Base-by-base conservation (phyloP, 1,284 basidiomycete genomes). In the Naganishia liquefaciens region DNA sequence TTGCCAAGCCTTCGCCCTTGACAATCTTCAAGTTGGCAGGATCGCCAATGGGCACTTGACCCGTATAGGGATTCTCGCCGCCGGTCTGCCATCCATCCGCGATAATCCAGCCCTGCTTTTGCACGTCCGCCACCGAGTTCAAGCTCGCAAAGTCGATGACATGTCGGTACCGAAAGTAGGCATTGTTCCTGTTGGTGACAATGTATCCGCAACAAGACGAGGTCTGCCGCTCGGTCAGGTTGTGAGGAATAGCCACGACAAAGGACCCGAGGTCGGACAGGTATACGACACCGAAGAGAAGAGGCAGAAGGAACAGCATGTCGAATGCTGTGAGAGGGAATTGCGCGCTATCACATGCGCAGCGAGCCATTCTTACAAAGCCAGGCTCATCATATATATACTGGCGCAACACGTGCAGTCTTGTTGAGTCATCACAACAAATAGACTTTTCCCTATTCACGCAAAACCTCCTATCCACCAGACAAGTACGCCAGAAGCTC, bases 71-170 rank as follows among this genome's bases (percentile, higher is more conserved):
- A n/a, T 60, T 60, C 37, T 9, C 21, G 3, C 46, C 57, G 1
- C 57, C 57, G n/a, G 21, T 33, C 46, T 60, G 57, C 57, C 57
- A 60, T 19, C 57, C 57, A 28, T 60, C 57, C 19, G 57, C 57
- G 4, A 50, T 30, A 10, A 60, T 13, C 57, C 57, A 60, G 21
- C 57, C 57, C 1, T 21, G 23, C 10, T 39, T 19, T 17, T 15
- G 23, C 5, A 25, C 33, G 21, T 60, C 46, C 17, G n/a, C 25
- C 21, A 60, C 47, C n/a, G 57, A 60, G 15, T 46, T 50, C 57
- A 60, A 39, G 30, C 30, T n/a, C 33, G 46, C 27, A 27, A 60
- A 60, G 39, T 60, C 46, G 33, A 50, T 39, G 46, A 60, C 27
- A 5, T 37, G 21, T 3, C 43, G 43, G 57, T 50, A 60, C 10